These are phyloP conservation scores for Naumovozyma castellii DNA, from an alignment of 805 yeast species.

Conservation along the genomic window DNA sequence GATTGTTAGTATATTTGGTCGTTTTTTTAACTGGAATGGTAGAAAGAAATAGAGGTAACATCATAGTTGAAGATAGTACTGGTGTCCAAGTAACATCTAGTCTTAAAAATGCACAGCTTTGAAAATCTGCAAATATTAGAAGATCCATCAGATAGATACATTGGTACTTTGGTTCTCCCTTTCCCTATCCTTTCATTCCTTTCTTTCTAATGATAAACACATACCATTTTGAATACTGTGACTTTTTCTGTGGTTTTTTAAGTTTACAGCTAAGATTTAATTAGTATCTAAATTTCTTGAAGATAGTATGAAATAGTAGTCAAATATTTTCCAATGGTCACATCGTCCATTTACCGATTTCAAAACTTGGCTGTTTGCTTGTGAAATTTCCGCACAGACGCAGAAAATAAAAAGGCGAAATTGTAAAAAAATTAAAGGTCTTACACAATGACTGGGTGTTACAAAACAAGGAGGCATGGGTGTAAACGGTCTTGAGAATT, in stretches of 20 bases:
- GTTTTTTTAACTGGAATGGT: too few species aligned
- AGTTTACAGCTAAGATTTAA: too few species aligned
- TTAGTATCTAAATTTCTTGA: too few species aligned
- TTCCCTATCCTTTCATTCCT: neutral
- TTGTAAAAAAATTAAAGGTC: neutral
- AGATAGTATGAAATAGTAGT: too few species aligned
- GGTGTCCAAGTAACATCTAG: too few species aligned
- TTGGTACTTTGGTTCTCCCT: too few species aligned
- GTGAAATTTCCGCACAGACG: neutral
- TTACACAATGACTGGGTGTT: neutral
- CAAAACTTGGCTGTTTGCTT: neutral
- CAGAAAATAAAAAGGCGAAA: neutral
- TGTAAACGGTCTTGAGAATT: too few species aligned
- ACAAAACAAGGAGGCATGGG: neutral
- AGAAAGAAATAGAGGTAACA: too few species aligned
- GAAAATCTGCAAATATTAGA: too few species aligned
- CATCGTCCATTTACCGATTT: neutral
- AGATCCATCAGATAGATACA: too few species aligned
- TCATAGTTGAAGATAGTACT: too few species aligned
- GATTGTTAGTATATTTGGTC: neutral
- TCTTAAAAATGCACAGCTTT: too few species aligned
- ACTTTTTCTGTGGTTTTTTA: slow-evolving; percentile 12
- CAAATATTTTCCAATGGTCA: neutral
- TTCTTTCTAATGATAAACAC: slow-evolving; percentile 2
- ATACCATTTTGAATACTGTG: slow-evolving; percentile 20